Evolutionary conservation across 2,329 filamentous ascomycete species (phyloP).

Genomic region (Mollisiaceae sp.): DNA sequence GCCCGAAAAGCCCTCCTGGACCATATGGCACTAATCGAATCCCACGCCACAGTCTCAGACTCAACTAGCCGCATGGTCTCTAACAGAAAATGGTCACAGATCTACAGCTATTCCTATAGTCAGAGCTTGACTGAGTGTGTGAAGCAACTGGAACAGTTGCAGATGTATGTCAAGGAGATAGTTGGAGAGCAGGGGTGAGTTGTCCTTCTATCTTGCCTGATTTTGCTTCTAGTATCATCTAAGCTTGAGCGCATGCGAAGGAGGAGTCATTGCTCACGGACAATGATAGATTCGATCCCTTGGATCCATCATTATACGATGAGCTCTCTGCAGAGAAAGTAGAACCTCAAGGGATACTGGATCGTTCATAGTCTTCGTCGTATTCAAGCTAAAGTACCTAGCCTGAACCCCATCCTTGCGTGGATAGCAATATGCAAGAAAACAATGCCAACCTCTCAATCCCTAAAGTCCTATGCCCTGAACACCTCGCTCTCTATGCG

Average conservation of each 20-base stretch:
- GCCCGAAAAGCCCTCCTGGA: slow-evolving; percentile 58
- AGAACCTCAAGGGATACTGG: neutral
- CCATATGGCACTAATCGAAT: slow-evolving; percentile 55
- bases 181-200: slow-evolving; percentile 56
- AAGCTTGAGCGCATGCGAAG: no score
- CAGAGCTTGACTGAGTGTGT: slow-evolving; percentile 58
- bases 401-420: neutral
- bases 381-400: neutral
- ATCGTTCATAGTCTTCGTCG: neutral
- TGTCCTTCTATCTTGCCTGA: neutral
- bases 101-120: slow-evolving; percentile 61
- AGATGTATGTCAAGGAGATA: slow-evolving; percentile 62
- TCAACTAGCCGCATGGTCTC: neutral
- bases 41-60: slow-evolving; percentile 12
- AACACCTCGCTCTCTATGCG: slow-evolving; percentile 20
- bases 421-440: slow-evolving; percentile 23
- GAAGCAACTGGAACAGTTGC: slow-evolving; percentile 58
- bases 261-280: slow-evolving; percentile 2
- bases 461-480: slow-evolving; percentile 8
- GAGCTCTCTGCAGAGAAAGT: slow-evolving; percentile 15
- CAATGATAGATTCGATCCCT: slow-evolving; percentile 28
- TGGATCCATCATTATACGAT: slow-evolving; percentile 24
- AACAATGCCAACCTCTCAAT: slow-evolving; percentile 6
- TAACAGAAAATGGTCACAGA: slow-evolving; percentile 57
- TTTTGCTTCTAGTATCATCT: neutral